A percentile compares a stretch with the other conserved stretches of the same genome.
Conservation (phyloP, 805 yeast species). For the Candida nitratophila region DNA sequence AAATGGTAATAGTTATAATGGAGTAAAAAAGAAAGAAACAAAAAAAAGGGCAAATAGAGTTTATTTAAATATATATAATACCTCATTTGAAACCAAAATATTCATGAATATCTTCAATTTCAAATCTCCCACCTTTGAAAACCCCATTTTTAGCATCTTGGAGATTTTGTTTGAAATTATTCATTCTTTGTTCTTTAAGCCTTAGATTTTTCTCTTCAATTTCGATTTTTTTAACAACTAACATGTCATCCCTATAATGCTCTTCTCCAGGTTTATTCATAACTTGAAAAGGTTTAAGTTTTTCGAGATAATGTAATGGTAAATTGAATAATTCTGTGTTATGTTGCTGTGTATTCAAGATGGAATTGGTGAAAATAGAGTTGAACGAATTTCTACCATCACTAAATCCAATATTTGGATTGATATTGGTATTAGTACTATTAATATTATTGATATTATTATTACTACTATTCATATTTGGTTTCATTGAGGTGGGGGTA, state of each 20-base stretch:
- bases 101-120: conserved; percentile 22
- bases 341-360: conserved; percentile 27
- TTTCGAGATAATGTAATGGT: conserved; percentile 21
- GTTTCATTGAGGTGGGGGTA: conserved; percentile 10
- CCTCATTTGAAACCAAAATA: conserved; percentile 26
- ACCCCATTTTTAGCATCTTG: conserved; percentile 18
- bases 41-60: too few relatives aligned
- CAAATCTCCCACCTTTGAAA: conserved; percentile 12
- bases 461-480: neutral
- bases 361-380: conserved; percentile 24
- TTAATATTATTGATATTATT: too few relatives aligned
- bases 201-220: conserved; percentile 19
- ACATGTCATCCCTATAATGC: conserved; percentile 23
- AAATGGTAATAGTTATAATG: too few relatives aligned
- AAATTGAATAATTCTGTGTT: conserved; percentile 26
- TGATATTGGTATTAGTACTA: neutral
- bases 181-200: conserved; percentile 9
- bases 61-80: too few relatives aligned
- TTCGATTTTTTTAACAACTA: conserved; percentile 24
- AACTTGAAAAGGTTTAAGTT: conserved; percentile 15
- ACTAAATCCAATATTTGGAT: neutral
- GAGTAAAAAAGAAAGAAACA: too few relatives aligned
- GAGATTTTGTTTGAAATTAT: conserved; percentile 11
- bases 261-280: conserved; percentile 24
- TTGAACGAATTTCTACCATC: conserved; percentile 18